Base-by-base conservation (phyloP, 805 yeast species). In the Danielozyma ontarioensis region DNA sequence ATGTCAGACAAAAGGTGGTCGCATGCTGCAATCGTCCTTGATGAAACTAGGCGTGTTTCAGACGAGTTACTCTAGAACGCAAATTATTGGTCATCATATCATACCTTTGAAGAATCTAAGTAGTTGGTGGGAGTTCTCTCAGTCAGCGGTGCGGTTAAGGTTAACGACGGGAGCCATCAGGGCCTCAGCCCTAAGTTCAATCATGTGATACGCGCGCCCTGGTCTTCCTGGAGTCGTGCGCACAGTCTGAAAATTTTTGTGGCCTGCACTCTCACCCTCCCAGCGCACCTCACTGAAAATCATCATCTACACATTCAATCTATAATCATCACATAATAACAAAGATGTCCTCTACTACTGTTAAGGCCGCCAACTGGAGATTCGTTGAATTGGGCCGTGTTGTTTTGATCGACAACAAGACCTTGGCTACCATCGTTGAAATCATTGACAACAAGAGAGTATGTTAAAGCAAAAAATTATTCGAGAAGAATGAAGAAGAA, bases 401-500 rank as follows among this genome's bases (percentile, higher is more conserved):
- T 68, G 96, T 89, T 70, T 83, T 90, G 65, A 68, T 90, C 67
- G 52, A 64, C 67, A 78, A 79, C 82, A 77, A 82, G 72, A 85
- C 87, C 74, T 80, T 93, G 66, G 99, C 97, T 62, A 76, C 95
- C 67, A 82, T 93, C 62, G 97, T 89, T 64, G 98, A 93, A 80
- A 86, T 93, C 76, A 85, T 93, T 66, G 97, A 93, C 80, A 96
- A 93, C 80, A 89, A 87, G 81, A 85, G 96, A 77, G 97, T 83
- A 80, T 68, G 86, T 80, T 46, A 31, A 21, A 13, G 19, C n/a
- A 17, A 15, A 12, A 13, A 25, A 14, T 4, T 23, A 28, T 27
- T 24, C 14, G 29, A 12, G 31, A 28, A 21, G 24, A 25, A 27
- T 2, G 24, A 29, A 23, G 17, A 34, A 26, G 27, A 18, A n/a